Percentiles rank a stretch among this genome's conserved stretches.
Evolutionary conservation across 176 grass and related monocot species (phyloP).

Genomic region (Elymus sibiricus): DNA sequence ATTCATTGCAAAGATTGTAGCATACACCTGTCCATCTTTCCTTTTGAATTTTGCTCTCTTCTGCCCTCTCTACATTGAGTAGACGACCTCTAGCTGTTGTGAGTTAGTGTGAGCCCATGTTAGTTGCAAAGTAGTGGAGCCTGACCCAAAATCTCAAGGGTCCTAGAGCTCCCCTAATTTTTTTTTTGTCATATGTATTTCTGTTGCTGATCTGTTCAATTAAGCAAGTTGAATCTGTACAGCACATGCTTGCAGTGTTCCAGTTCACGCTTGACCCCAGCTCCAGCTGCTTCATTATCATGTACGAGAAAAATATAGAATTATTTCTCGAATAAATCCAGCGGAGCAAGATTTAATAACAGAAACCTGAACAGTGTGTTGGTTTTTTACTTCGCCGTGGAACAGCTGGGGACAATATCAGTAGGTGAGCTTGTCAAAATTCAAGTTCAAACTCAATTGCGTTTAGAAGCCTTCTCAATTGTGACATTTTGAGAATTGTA

Average conservation of each 20-base stretch:
- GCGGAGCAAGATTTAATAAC: neutral
- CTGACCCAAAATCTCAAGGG: constrained; percentile 72
- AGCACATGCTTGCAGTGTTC: constrained; percentile 40
- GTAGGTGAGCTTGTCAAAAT: neutral
- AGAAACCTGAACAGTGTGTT: too few relatives aligned
- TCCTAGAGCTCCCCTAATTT: constrained; percentile 88
- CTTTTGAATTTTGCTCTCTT: neutral
- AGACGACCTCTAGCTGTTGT: constrained; percentile 26
- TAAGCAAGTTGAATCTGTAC: constrained; percentile 81
- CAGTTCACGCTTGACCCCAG: neutral
- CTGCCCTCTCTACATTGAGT: constrained; percentile 12
- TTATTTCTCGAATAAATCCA: constrained; percentile 1
- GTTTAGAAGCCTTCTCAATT: too few relatives aligned
- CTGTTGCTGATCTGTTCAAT: constrained; percentile 43
- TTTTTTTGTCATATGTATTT: constrained; percentile 44
- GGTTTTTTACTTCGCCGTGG: neutral
- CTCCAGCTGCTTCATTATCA: neutral
- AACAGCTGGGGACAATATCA: neutral
- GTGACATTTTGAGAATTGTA: too few relatives aligned
- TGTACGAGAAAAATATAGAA: neutral
- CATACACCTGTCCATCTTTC: constrained; percentile 24
- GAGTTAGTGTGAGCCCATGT: constrained; percentile 33
- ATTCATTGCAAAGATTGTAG: constrained; percentile 67
- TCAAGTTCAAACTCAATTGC: too few relatives aligned
- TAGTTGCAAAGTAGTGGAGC: constrained; percentile 62